These are phyloP conservation scores for Aspergillus mulundensis DNA, from an alignment of 495 filamentous ascomycete species.

Conservation along the genomic window DNA sequence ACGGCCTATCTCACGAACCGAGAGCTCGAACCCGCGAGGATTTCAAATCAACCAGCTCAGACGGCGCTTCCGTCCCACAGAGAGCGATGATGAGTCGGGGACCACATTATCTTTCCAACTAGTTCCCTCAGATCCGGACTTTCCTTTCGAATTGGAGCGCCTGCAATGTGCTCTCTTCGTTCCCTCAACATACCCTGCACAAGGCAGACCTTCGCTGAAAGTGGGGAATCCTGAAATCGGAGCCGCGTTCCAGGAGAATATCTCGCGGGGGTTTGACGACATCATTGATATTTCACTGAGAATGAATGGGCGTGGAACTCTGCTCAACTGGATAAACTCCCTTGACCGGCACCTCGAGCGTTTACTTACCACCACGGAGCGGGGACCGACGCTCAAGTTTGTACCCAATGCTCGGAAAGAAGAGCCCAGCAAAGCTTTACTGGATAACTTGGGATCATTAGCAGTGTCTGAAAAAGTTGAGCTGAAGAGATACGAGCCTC, in stretches of 20 bases:
- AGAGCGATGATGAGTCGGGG: constrained; percentile 49
- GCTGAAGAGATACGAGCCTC: background rate
- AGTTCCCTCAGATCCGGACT: constrained; percentile 81
- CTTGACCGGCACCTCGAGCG: constrained; percentile 72
- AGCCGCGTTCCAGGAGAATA: constrained; percentile 74
- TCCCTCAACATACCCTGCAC: constrained; percentile 56
- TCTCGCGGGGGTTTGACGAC: constrained; percentile 72
- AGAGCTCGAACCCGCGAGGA: constrained; percentile 63
- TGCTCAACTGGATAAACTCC: constrained; percentile 65
- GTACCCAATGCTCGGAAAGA: constrained; percentile 52
- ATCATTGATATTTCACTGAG: constrained; percentile 50
- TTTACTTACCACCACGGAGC: constrained; percentile 64
- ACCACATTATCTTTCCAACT: constrained; percentile 60
- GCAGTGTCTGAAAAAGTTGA: background rate
- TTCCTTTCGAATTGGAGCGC: constrained; percentile 70
- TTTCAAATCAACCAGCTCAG: constrained; percentile 76
- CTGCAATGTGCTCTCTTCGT: constrained; percentile 72
- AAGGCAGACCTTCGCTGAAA: constrained; percentile 50
- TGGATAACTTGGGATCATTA: constrained; percentile 26
- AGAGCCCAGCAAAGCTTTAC: constrained; percentile 46
- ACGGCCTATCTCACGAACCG: constrained; percentile 62
- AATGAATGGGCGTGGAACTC: constrained; percentile 51
- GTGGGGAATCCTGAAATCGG: constrained; percentile 77
- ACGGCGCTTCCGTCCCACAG: constrained; percentile 63
- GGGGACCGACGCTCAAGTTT: constrained; percentile 75